Evolutionary conservation across 2,329 filamentous ascomycete species (phyloP).

Genomic region (Zymoseptoria crescenta): DNA sequence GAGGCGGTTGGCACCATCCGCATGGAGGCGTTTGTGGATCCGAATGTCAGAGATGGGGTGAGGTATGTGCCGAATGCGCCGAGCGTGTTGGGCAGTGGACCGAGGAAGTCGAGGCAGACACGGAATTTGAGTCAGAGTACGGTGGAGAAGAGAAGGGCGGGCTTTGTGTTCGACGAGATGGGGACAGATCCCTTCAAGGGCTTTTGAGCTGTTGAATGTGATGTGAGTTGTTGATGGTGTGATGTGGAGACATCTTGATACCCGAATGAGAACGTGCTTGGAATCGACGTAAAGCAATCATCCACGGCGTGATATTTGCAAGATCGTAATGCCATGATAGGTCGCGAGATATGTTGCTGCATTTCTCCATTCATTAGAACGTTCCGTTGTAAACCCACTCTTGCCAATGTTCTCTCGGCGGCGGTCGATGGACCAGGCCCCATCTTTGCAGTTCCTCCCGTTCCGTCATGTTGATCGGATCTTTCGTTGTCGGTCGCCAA

Average conservation of each 20-base stretch:
- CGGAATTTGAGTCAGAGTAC: conserved; percentile 25
- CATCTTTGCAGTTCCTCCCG: conserved; percentile 22
- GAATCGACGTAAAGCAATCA: not conserved
- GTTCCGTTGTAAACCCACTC: conserved; percentile 1
- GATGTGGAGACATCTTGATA: not conserved
- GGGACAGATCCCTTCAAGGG: conserved; percentile 31
- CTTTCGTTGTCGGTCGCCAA: conserved; percentile 17
- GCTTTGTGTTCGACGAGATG: conserved; percentile 30
- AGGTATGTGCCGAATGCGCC: conserved; percentile 26
- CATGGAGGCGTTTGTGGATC: conserved; percentile 92
- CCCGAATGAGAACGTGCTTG: not conserved
- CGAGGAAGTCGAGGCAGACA: conserved; percentile 17
- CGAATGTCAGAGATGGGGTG: conserved; percentile 27
- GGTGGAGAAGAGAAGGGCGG: conserved; percentile 24
- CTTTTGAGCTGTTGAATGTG: conserved; percentile 17
- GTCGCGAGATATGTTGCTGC: not conserved
- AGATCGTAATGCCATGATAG: too few species aligned
- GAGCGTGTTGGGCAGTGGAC: conserved; percentile 10
- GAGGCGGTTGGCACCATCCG: conserved; percentile 84
- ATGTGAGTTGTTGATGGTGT: not conserved
- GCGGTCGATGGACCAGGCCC: conserved; percentile 22
- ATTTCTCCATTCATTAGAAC: not conserved
- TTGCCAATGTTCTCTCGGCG: conserved; percentile 16
- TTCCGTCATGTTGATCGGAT: conserved; percentile 22
- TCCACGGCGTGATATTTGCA: too few species aligned